Percentiles rank a stretch among this genome's conserved stretches.
These are phyloP conservation scores for Alnus glutinosa DNA, from an alignment of 306 rosid species.

Conservation along the genomic window DNA sequence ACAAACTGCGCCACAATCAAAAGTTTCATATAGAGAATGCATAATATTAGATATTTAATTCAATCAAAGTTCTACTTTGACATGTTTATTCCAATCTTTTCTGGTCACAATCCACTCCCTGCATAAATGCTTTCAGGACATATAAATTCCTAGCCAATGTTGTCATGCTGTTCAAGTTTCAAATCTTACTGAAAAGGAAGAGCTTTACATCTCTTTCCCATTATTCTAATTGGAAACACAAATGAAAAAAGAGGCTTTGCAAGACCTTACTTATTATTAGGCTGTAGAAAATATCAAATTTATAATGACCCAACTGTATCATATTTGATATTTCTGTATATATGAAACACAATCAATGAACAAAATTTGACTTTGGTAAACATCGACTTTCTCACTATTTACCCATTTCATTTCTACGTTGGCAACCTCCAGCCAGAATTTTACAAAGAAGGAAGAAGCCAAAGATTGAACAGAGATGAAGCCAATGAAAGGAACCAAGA, in stretches of 20 bases:
- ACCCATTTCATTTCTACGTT: constrained; percentile 31
- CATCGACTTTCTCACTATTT: constrained; percentile 31
- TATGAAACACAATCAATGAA: constrained; percentile 2
- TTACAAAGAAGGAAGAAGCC: constrained; percentile 73
- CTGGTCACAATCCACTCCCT: not conserved
- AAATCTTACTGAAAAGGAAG: too few species aligned
- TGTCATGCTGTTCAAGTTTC: not conserved
- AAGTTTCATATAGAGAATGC: too few species aligned
- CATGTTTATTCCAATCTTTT: not conserved
- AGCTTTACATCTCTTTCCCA: constrained; percentile 1
- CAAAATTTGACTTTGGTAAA: constrained; percentile 25
- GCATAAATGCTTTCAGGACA: constrained; percentile 10
- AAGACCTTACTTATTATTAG: constrained; percentile 16
- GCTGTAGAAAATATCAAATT: constrained; percentile 10
- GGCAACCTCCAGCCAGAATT: constrained; percentile 15
- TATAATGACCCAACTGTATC: not conserved
- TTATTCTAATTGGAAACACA: not conserved
- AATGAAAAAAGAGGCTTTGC: not conserved
- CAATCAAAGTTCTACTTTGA: too few species aligned
- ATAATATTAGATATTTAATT: too few species aligned
- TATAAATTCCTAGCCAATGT: not conserved
- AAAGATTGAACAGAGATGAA: constrained; percentile 77
- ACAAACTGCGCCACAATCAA: not conserved
- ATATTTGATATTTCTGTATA: not conserved
- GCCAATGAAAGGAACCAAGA: constrained; percentile 77